phyloP scores from a whole-genome alignment of 2,329 filamentous ascomycete genomes.

The Periconia sp. region DNA sequence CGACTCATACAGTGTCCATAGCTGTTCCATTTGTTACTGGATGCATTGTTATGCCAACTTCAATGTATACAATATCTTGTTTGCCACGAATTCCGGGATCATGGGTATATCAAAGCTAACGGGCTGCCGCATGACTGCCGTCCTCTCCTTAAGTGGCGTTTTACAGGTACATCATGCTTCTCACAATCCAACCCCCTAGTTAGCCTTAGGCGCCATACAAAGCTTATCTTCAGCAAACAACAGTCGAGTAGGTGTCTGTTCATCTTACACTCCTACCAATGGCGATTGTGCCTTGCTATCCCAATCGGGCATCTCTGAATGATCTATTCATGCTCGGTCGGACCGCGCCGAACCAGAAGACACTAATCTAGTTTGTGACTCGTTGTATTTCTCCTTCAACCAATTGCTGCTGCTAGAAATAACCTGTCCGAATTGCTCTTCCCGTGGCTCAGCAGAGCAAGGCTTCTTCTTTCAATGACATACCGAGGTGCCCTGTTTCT shows the following conservation, averaged over 20 bases:
- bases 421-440: background rate
- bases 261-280: background rate
- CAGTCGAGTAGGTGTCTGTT: background rate
- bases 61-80: background rate
- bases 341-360: background rate
- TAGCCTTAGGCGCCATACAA: background rate
- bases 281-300: background rate
- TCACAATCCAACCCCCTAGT: background rate
- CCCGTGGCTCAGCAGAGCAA: no score
- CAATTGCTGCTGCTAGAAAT: background rate
- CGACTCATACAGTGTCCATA: background rate
- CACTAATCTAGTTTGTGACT: background rate
- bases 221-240: background rate
- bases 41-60: background rate
- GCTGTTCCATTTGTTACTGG: background rate
- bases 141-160: background rate
- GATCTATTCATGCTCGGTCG: background rate
- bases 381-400: background rate
- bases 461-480: no score
- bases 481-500: background rate
- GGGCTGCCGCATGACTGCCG: background rate
- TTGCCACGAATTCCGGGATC: background rate
- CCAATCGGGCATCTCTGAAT: background rate
- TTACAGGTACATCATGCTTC: background rate
- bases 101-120: background rate